Conservation (phyloP, 371 early-diverging fungal genomes). For the Circinella minor region DNA sequence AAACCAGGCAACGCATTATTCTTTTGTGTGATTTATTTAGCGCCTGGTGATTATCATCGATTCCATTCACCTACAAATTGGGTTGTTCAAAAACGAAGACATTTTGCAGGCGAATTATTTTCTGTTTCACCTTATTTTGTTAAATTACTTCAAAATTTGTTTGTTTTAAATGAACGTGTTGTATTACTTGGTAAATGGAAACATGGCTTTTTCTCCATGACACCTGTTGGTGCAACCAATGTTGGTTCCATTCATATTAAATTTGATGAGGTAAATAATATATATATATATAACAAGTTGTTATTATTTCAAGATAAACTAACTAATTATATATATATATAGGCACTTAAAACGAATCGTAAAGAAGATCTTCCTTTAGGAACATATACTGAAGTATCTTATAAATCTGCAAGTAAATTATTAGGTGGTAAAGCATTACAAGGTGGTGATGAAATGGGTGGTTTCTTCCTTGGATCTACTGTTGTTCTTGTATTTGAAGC, state of each 20-base stretch:
- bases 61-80: constrained; percentile 98
- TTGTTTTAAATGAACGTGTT: constrained; percentile 96
- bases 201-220: constrained; percentile 94
- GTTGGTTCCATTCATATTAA: constrained; percentile 94
- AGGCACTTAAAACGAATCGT: constrained; percentile 78
- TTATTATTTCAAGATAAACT: too few species aligned
- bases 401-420: constrained; percentile 64
- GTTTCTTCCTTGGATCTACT: constrained; percentile 93
- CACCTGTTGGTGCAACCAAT: constrained; percentile 97
- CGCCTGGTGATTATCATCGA: constrained; percentile 98
- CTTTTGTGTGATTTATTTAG: constrained; percentile 92
- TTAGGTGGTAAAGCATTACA: constrained; percentile 71
- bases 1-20: constrained; percentile 77
- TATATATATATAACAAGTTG: neutral
- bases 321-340: neutral
- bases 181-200: constrained; percentile 91
- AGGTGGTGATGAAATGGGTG: constrained; percentile 92
- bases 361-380: constrained; percentile 70
- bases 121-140: constrained; percentile 94
- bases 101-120: constrained; percentile 93
- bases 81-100: constrained; percentile 84
- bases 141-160: constrained; percentile 80
- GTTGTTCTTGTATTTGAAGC: constrained; percentile 98
- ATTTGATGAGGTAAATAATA: constrained; percentile 74
- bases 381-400: constrained; percentile 77